phyloP scores from a whole-genome alignment of 2,329 filamentous ascomycete genomes.

The Aspergillus aculeatus region DNA sequence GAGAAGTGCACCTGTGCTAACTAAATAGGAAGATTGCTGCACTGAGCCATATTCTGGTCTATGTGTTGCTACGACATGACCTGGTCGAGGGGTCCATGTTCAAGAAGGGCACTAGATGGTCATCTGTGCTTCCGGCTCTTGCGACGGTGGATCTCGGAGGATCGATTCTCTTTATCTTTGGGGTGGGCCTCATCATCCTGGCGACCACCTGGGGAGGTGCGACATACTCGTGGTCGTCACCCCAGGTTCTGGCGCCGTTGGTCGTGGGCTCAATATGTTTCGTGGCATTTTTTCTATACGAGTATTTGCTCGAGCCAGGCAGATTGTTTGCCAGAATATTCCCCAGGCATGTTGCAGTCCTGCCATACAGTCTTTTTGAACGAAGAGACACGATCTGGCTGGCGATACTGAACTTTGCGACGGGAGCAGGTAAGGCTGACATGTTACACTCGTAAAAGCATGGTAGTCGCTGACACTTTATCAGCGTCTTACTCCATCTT shows the following conservation, averaged over 20 bases:
- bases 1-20: constrained; percentile 26
- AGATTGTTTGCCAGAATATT: constrained; percentile 49
- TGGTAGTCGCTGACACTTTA: background rate
- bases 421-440: constrained; percentile 50
- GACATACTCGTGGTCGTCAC: constrained; percentile 53
- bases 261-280: constrained; percentile 47
- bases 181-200: constrained; percentile 55
- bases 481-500: constrained; percentile 54
- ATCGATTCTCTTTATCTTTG: constrained; percentile 56
- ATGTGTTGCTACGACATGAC: constrained; percentile 58
- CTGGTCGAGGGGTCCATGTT: constrained; percentile 54
- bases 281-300: constrained; percentile 49
- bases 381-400: constrained; percentile 61
- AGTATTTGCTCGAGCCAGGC: constrained; percentile 56
- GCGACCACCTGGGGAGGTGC: constrained; percentile 58
- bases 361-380: constrained; percentile 60
- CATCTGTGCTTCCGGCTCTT: constrained; percentile 47
- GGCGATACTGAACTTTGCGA: constrained; percentile 61
- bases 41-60: constrained; percentile 54
- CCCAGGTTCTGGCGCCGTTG: constrained; percentile 52
- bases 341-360: constrained; percentile 60
- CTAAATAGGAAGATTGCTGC: constrained; percentile 40
- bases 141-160: constrained; percentile 58
- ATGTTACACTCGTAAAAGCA: no score
- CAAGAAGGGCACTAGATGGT: constrained; percentile 33